These are phyloP conservation scores for Ensete glaucum DNA, from an alignment of 176 grass and related monocot species.

Conservation along the genomic window DNA sequence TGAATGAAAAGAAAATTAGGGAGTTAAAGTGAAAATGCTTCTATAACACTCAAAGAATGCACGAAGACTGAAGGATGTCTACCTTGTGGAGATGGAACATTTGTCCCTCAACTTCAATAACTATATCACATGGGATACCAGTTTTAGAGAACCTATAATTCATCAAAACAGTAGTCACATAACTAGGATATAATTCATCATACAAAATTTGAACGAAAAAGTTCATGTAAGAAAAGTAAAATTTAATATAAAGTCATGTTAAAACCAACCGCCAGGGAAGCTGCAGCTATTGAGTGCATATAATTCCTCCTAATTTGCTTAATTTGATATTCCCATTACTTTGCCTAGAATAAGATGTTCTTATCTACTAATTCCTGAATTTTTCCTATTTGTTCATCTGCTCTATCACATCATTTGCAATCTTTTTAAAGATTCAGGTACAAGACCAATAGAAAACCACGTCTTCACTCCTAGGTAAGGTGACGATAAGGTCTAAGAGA, in stretches of 20 bases:
- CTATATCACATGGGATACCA: constrained; percentile 12
- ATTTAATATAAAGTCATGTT: neutral
- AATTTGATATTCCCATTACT: no score
- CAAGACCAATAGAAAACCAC: no score
- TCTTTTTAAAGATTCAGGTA: no score
- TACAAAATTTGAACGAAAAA: neutral
- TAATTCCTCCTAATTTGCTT: no score
- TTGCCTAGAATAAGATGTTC: no score
- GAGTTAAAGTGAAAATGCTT: neutral
- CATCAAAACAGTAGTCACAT: neutral
- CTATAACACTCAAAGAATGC: neutral
- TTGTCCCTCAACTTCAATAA: constrained; percentile 14
- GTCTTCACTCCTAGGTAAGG: no score
- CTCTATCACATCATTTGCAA: no score
- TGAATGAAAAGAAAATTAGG: neutral
- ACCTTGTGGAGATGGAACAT: constrained; percentile 18
- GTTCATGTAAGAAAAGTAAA: neutral
- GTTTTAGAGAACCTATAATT: constrained; percentile 1
- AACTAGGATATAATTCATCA: neutral
- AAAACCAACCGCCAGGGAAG: no score
- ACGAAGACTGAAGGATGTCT: neutral
- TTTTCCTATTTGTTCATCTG: no score
- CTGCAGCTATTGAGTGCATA: no score
- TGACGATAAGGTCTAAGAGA: no score
- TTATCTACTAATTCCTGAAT: no score